These are phyloP conservation scores for Phyllosticta citribraziliensis DNA, from an alignment of 2,329 filamentous ascomycete species.

Conservation along the genomic window DNA sequence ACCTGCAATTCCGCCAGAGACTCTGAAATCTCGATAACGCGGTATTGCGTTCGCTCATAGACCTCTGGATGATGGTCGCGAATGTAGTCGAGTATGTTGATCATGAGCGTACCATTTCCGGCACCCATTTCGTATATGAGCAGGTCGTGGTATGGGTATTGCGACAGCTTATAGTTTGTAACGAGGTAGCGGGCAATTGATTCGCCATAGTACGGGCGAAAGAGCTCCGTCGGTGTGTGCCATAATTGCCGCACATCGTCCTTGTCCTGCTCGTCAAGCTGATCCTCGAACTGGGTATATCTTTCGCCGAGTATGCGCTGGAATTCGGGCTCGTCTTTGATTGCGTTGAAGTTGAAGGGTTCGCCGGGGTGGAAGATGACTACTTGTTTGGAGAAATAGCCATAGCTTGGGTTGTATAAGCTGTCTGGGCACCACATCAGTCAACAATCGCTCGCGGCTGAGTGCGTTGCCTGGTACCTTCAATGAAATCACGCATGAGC, in stretches of 20 bases:
- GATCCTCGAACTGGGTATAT: constrained; percentile 85
- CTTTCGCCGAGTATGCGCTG: constrained; percentile 63
- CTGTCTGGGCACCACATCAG: constrained; percentile 52
- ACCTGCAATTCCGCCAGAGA: constrained; percentile 70
- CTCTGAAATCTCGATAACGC: constrained; percentile 89
- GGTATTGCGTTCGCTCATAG: constrained; percentile 86
- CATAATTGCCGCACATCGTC: constrained; percentile 82
- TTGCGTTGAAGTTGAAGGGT: constrained; percentile 75
- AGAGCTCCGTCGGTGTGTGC: constrained; percentile 97
- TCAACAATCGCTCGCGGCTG: not conserved
- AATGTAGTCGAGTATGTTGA: constrained; percentile 96
- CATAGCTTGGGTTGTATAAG: constrained; percentile 87
- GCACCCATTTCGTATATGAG: constrained; percentile 99
- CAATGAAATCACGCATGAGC: constrained; percentile 94
- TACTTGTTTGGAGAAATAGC: constrained; percentile 92
- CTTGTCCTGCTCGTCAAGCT: constrained; percentile 61
- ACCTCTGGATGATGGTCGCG: constrained; percentile 81
- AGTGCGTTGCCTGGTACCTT: constrained; percentile 47
- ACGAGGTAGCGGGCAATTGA: constrained; percentile 93
- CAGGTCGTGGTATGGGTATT: constrained; percentile 92
- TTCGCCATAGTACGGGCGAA: constrained; percentile 93
- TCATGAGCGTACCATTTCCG: constrained; percentile 93
- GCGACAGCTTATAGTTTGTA: constrained; percentile 87
- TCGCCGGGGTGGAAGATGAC: constrained; percentile 91
- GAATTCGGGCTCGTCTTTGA: constrained; percentile 81